Evolutionary conservation across 2,329 filamentous ascomycete species (phyloP), one percentile per base, ranked within the genome.

Genomic region (Aspergillus sp.): DNA sequence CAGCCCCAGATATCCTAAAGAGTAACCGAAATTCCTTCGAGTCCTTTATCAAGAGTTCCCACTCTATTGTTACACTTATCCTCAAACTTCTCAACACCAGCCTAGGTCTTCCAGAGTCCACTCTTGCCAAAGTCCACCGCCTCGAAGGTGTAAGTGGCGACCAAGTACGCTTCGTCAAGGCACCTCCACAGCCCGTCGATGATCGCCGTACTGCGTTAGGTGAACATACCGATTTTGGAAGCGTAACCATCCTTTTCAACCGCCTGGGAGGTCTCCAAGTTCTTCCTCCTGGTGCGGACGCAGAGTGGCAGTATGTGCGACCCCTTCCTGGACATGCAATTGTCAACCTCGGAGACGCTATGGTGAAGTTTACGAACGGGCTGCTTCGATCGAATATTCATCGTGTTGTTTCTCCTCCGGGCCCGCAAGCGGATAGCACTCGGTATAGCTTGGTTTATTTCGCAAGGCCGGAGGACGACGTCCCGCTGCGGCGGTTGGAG

Each of bases 141-240:
- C 66, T 82, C 2, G 40, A 70, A 12, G 67, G 68, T 4, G 47
- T 58, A n/a, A 81, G 78, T 21, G 81, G 81, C 23, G 79, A 84
- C 64, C 81, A 83, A 61, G 77, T 84, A n/a, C 79, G 83, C 37
- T 80, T 84, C 65, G 74, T 83, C 31, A 78, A 76, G 63, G 76
- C 78, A 1, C 79, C 81, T 6, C 78, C 80, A 2, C 80, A 82
- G 61, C 74, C 76, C 3, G 56, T 63, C 4, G 70, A 77, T 35
- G 76, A 80, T 63, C 68, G 71, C 23, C 72, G 70, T 40, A 77
- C 77, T 3, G 76, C 78, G 2, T 64, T 83, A 21, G 80, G 80
- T 21, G 80, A 81, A 56, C 83, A 86, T 64, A 84, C 82, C 2
- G 83, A 85, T 62, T 84, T 84, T 61, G 83, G 82, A 46, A 80